Evolutionary conservation across 169 alveolate genomes (phyloP), one percentile per base, ranked within the genome.

Genomic region (Plasmodium billcollinsi): DNA sequence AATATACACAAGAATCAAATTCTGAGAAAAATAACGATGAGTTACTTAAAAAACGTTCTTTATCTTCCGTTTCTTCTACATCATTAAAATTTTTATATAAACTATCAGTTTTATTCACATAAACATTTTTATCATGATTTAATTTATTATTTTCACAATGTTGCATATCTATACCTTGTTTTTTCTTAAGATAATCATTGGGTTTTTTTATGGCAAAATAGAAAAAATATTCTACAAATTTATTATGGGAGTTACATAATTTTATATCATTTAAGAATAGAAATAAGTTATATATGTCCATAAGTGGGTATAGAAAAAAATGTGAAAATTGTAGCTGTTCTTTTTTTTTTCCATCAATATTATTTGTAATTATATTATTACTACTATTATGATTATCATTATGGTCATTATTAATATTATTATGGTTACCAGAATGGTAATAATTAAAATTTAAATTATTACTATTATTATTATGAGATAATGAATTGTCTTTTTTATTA

Each of bases 321-420:
- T 86, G 92, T 14, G 92, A 86, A 61, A 86, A 72, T 43, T 86
- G 92, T 1, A 65, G 43, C 21, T 26, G 9, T 9, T 74, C 88
- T 18, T 14, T 39, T 39, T 39, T 39, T 39, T 39, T 6, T 2
- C 47, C 47, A 39, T 39, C 9, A 5, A 39, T 39, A 39, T 6
- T 39, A 5, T 39, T 39, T 39, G 47, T 39, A 39, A 39, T 39
- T 5, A 39, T 39, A 21, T 12, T 56, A 14, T 56, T 56, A 56
- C 12, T 56, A 18, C 9, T 56, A 14, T 56, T 56, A 5, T 39
- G 47, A 39, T 39, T 39, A 39, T 39, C 47, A 39, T 39, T 39
- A 5, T 39, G 47, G 5, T 39, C 11, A 39, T 39, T 39, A 18
- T 21, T 56, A 56, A 15, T 18, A 20, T 54, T 54, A 56, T 56